Conservation (phyloP, 2,329 filamentous ascomycete species). For the Huntiella omanensis region DNA sequence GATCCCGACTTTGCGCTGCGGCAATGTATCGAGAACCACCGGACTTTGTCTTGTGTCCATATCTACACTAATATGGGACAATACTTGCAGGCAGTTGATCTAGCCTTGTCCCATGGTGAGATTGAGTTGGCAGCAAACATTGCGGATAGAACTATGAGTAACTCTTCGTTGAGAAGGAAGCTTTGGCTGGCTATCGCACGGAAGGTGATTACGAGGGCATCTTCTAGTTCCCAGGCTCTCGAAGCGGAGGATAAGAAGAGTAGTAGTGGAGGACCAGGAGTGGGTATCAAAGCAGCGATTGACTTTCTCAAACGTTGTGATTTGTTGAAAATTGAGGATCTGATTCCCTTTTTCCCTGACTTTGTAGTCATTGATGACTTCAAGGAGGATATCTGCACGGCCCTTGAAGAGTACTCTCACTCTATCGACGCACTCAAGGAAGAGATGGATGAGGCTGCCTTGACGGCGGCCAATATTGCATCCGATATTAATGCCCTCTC, state of each 20-base stretch:
- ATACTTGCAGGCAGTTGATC: slow-evolving; percentile 79
- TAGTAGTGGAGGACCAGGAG: slow-evolving; percentile 15
- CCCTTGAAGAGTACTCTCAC: slow-evolving; percentile 80
- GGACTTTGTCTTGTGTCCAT: slow-evolving; percentile 85
- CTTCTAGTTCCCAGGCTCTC: not conserved
- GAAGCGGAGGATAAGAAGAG: not conserved
- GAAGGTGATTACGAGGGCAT: slow-evolving; percentile 69
- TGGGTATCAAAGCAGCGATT: slow-evolving; percentile 81
- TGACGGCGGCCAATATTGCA: slow-evolving; percentile 80
- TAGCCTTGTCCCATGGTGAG: slow-evolving; percentile 76
- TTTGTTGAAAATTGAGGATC: slow-evolving; percentile 79
- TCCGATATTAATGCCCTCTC: slow-evolving; percentile 73
- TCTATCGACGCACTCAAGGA: slow-evolving; percentile 75
- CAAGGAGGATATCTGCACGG: slow-evolving; percentile 91
- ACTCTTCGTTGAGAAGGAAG: slow-evolving; percentile 68
- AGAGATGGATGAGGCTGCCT: slow-evolving; percentile 89
- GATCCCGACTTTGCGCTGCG: slow-evolving; percentile 93
- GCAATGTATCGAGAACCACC: slow-evolving; percentile 83
- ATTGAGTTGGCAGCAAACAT: slow-evolving; percentile 79
- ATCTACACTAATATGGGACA: slow-evolving; percentile 96
- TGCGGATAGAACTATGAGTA: slow-evolving; percentile 66
- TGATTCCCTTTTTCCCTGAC: slow-evolving; percentile 96
- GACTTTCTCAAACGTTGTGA: slow-evolving; percentile 86
- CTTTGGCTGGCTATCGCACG: slow-evolving; percentile 91
- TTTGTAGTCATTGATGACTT: slow-evolving; percentile 98